Percentiles rank a stretch among this genome's conserved stretches.
Conservation (phyloP, 257 asterid genomes). For the Jasminum sambac region DNA sequence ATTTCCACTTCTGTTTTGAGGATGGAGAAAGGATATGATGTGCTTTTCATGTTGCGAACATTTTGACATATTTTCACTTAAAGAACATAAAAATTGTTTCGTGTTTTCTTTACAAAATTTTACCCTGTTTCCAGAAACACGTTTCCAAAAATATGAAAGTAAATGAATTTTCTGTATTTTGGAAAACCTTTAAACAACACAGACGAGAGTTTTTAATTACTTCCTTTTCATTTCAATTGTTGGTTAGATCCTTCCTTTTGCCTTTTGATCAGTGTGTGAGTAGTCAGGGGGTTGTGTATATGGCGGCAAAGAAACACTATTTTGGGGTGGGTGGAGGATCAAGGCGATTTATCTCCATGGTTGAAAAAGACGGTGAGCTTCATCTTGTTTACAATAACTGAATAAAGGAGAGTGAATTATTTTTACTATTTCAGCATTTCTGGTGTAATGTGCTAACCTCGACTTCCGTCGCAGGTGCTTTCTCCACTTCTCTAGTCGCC, state of each 20-base stretch:
- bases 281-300: slow-evolving; percentile 65
- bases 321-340: slow-evolving; percentile 99
- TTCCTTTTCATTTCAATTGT: slow-evolving; percentile 8
- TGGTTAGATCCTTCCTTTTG: slow-evolving; percentile 14
- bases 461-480: slow-evolving; percentile 45
- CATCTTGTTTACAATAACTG: background rate
- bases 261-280: slow-evolving; percentile 53
- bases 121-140: too few species aligned
- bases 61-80: too few species aligned
- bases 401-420: background rate
- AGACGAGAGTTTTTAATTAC: background rate
- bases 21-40: too few species aligned
- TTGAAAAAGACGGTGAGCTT: slow-evolving; percentile 75
- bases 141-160: too few species aligned
- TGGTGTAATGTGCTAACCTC: slow-evolving; percentile 9
- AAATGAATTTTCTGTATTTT: too few species aligned
- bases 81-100: too few species aligned
- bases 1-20: too few species aligned
- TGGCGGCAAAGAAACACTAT: slow-evolving; percentile 96
- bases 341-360: slow-evolving; percentile 68
- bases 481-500: slow-evolving; percentile 55
- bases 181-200: too few species aligned
- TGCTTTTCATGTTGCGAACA: too few species aligned
- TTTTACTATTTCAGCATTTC: background rate
- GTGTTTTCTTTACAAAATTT: too few species aligned